Base-by-base conservation (phyloP, 2,329 filamentous ascomycete genomes). In the Didymella pinodella region DNA sequence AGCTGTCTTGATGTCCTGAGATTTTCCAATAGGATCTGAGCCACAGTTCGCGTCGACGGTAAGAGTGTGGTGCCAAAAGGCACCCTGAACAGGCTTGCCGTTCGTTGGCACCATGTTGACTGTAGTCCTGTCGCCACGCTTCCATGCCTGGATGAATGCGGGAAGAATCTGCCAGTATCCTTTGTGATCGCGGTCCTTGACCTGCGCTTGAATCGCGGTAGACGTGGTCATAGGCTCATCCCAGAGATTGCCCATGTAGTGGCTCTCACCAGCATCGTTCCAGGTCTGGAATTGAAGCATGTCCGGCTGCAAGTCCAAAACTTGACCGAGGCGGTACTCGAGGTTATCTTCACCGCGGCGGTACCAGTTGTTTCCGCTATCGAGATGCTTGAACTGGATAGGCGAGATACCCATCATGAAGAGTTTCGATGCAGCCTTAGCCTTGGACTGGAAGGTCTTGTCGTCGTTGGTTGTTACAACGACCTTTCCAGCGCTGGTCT, bases 191-290 rank as follows among this genome's bases (percentile, higher is more conserved):
- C 74, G 77, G 1, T 63, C 68, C 11, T 72, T 64, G 11, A 69
- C 69, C 29, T 77, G 75, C 1, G 53, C 62, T 2, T 63, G 62
- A 18, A 75, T 75, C 0, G 25, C 25, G 4, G 62, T 48, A 0
- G 65, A 64, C 10, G 60, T 65, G 8, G 59, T 59, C 45, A 77
- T 69, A 0, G 71, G 66, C 34, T 79, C 77, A 0, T 60, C 57
- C 76, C 77, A 80, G 10, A 74, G 54, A n/a, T 77, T 75, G 0
- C 77, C 78, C 59, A 80, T 75, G 51, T 80, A 79, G 58, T 79
- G 77, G 11, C 65, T 66, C 51, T 80, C 77, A 2, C 76, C 76
- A 0, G 70, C 75, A 48, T 80, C 78, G 48, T 80, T 80, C 77
- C 78, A 80, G 14, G 75, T 78, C 46, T 78, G 75, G 4, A 79